Evolutionary conservation across 75 land plant genomes (phyloP).

Genomic region (Sequoia sempervirens): DNA sequence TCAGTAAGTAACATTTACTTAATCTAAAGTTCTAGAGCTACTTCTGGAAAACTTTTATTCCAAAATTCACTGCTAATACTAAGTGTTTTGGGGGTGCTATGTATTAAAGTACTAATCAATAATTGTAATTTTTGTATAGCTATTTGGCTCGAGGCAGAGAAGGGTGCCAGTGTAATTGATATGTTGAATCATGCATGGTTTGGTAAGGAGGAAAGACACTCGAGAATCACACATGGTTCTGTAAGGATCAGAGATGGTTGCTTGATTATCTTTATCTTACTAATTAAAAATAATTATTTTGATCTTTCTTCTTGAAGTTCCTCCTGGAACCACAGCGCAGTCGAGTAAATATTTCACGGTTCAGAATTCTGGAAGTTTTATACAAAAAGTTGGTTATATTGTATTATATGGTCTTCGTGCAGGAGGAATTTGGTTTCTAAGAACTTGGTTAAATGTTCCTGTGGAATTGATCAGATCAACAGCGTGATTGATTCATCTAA

Average conservation of each 20-base stretch:
- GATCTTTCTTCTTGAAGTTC: background rate
- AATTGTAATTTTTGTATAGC: background rate
- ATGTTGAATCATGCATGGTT: background rate
- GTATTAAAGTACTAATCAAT: background rate
- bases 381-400: background rate
- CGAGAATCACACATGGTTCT: background rate
- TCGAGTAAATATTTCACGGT: background rate
- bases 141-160: slow-evolving; percentile 4
- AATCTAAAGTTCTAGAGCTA: background rate
- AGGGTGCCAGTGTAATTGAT: slow-evolving; percentile 1
- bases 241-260: background rate
- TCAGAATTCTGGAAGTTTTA: background rate
- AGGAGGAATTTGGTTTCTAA: background rate
- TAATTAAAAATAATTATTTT: background rate
- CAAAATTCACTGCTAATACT: background rate
- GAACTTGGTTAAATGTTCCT: background rate
- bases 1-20: slow-evolving; percentile 38
- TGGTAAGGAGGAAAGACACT: background rate
- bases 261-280: background rate
- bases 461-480: background rate
- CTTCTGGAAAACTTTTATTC: background rate
- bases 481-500: background rate
- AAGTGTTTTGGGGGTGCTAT: background rate
- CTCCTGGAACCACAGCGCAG: background rate
- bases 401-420: background rate